These are phyloP conservation scores for Dicorynia guianensis DNA, from an alignment of 306 rosid species.

Conservation along the genomic window DNA sequence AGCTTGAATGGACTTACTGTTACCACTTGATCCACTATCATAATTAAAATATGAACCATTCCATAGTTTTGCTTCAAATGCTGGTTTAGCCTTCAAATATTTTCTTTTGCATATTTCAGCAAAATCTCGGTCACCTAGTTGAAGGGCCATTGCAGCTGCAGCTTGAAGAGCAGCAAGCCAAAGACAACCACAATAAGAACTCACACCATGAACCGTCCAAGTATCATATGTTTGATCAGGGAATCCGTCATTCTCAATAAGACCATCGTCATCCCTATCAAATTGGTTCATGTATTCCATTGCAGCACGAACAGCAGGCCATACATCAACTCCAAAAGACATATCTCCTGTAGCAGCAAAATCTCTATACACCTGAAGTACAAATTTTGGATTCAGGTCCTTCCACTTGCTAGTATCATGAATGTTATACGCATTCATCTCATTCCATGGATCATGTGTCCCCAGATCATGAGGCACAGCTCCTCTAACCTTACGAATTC, in stretches of 20 bases:
- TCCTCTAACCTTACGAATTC: slow-evolving; percentile 96
- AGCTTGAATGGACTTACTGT: slow-evolving; percentile 95
- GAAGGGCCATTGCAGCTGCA: slow-evolving; percentile 95
- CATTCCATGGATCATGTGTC: slow-evolving; percentile 96
- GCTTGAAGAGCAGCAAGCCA: slow-evolving; percentile 99
- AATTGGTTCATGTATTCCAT: slow-evolving; percentile 95
- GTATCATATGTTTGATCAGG: slow-evolving; percentile 99
- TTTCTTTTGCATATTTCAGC: slow-evolving; percentile 89
- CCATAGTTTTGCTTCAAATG: slow-evolving; percentile 88
- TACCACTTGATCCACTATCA: slow-evolving; percentile 89
- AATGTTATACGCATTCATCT: slow-evolving; percentile 96
- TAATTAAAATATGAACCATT: slow-evolving; percentile 97
- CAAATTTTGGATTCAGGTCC: slow-evolving; percentile 96
- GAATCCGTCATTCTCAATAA: slow-evolving; percentile 93
- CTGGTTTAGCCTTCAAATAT: slow-evolving; percentile 85
- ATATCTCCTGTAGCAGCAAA: slow-evolving; percentile 89
- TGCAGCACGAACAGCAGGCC: slow-evolving; percentile 98
- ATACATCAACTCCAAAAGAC: slow-evolving; percentile 95
- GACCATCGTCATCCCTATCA: slow-evolving; percentile 88
- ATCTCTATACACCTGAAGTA: slow-evolving; percentile 93
- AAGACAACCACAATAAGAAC: slow-evolving; percentile 95
- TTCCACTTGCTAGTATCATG: slow-evolving; percentile 98
- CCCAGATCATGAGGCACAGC: slow-evolving; percentile 98
- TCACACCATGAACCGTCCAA: slow-evolving; percentile 98
- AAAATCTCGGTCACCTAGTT: slow-evolving; percentile 76